Evolutionary conservation across 129 eudicot genomes (phyloP), one percentile per base, ranked within the genome.

Genomic region (Pseudognaphalium luteoalbum): DNA sequence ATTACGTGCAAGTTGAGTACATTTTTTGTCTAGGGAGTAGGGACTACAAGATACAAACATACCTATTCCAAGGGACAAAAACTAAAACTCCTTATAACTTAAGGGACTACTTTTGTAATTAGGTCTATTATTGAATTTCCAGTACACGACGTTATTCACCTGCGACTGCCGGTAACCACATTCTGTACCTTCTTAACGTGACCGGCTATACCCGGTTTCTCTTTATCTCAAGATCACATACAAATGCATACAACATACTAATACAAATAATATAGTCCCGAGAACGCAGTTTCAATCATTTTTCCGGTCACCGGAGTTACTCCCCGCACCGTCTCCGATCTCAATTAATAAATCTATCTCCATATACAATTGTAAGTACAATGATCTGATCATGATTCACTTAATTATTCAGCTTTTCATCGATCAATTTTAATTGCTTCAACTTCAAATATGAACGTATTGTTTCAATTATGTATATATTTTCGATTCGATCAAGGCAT

Each of bases 301-400:
- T 58, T 62, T 7, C 80, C 66, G 83, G 80, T 74, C 69, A 65
- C 78, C 83, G 83, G 83, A 79, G 73, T 79, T 50, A 15, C 82
- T 34, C 75, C 16, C 7, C 17, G 17, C 76, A 44, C 71, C 25
- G 62, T 78, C 72, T 51, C 79, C 78, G 79, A 72, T 73, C 74
- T 80, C 83, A 30, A 32, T 25, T 4, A 50, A 69, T 39, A 50
- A 12, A 78, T 52, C 21, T n/a, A 6, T 37, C 58, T 74, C 41
- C 42, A 37, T 65, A 70, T 66, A 14, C 14, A 72, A 21, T 69
- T 56, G 83, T 80, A 80, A 80, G 83, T 35, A 8, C 63, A 17
- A 65, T 32, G 82, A 78, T 78, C 72, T 58, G 32, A 66, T 80
- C 70, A 30, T 66, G 16, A 80, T 41, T 58, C 33, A 7, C 30